Evolutionary conservation across 2,329 filamentous ascomycete genomes (phyloP).

Genomic region (Simplicillium sp.): DNA sequence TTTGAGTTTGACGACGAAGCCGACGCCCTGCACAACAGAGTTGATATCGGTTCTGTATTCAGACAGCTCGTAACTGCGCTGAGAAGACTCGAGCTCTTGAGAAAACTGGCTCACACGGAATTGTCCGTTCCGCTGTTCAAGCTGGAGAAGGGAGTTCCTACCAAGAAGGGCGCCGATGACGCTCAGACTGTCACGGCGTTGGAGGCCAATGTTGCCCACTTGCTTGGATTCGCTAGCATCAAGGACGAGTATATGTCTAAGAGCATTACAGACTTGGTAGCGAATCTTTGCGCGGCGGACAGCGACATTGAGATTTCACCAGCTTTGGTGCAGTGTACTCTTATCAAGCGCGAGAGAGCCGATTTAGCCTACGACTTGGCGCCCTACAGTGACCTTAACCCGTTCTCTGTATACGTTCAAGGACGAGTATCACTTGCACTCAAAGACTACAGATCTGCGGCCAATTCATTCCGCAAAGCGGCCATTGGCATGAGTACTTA

Average conservation of each 20-base stretch:
- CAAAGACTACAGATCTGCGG: constrained; percentile 64
- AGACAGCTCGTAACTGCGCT: constrained; percentile 61
- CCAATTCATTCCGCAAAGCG: constrained; percentile 70
- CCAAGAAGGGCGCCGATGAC: constrained; percentile 35
- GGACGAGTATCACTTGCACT: constrained; percentile 68
- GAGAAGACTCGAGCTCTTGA: constrained; percentile 62
- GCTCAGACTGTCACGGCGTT: constrained; percentile 45
- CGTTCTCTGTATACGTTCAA: constrained; percentile 72
- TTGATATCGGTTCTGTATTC: constrained; percentile 63
- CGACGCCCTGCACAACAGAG: constrained; percentile 47
- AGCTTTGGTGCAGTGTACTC: constrained; percentile 50
- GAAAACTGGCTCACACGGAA: constrained; percentile 56
- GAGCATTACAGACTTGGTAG: constrained; percentile 57
- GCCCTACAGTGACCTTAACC: constrained; percentile 45
- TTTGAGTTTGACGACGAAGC: constrained; percentile 69
- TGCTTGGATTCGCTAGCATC: constrained; percentile 49
- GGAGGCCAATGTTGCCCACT: constrained; percentile 51
- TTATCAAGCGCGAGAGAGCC: constrained; percentile 48
- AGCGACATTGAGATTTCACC: constrained; percentile 57
- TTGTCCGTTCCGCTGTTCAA: constrained; percentile 39
- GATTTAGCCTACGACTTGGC: constrained; percentile 50
- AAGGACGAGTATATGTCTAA: constrained; percentile 42
- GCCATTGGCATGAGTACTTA: constrained; percentile 72
- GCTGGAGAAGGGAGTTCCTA: constrained; percentile 20
- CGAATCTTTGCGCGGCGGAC: constrained; percentile 54